Evolutionary conservation across 176 grass and related monocot genomes (phyloP).

Genomic region (Themeda triandra): DNA sequence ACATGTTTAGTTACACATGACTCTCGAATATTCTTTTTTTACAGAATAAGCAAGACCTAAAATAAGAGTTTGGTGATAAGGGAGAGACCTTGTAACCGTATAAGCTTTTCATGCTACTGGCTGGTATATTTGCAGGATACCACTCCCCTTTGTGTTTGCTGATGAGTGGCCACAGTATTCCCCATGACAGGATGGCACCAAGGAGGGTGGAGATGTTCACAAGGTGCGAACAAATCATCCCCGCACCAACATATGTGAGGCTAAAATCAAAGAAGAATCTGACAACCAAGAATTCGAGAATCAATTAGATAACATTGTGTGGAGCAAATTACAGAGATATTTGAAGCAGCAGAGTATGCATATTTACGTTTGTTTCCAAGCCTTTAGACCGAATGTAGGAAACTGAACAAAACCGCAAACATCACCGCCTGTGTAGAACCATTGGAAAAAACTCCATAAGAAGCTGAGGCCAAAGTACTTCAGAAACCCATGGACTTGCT

Average conservation of each 20-base stretch:
- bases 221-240: constrained; percentile 93
- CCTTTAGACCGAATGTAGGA: constrained; percentile 81
- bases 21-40: not conserved
- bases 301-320: not conserved
- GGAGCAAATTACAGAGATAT: not conserved
- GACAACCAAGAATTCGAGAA: constrained; percentile 3
- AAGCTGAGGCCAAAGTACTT: constrained; percentile 78
- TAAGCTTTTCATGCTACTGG: constrained; percentile 82
- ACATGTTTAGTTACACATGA: not conserved
- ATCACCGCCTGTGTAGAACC: constrained; percentile 88
- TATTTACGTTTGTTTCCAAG: constrained; percentile 87
- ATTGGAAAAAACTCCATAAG: constrained; percentile 87
- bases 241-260: constrained; percentile 80
- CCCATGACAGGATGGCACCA: constrained; percentile 83
- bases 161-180: constrained; percentile 89
- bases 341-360: not conserved
- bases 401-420: constrained; percentile 87
- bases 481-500: constrained; percentile 70
- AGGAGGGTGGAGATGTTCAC: constrained; percentile 84
- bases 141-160: constrained; percentile 64
- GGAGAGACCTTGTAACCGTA: constrained; percentile 82
- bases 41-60: not conserved
- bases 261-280: constrained; percentile 97
- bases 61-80: not conserved
- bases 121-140: constrained; percentile 65